These are phyloP conservation scores for Curvularia sp. DNA, from an alignment of 2,329 filamentous ascomycete genomes.

Conservation along the genomic window DNA sequence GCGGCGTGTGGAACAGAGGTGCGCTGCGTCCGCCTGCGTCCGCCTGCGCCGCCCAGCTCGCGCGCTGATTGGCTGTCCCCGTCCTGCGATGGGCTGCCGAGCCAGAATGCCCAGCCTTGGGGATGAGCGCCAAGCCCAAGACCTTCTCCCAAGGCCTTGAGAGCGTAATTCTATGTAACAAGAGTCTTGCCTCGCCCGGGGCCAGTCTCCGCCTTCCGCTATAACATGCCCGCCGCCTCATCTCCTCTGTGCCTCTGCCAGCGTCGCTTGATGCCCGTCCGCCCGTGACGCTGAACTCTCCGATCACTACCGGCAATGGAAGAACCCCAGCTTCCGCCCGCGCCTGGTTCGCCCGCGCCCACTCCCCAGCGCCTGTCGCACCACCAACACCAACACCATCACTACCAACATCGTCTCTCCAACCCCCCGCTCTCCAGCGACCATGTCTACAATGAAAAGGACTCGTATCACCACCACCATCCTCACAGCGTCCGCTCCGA, in stretches of 20 bases:
- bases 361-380: constrained; percentile 25
- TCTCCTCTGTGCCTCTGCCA: constrained; percentile 24
- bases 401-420: no score
- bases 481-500: constrained; percentile 21
- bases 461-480: constrained; percentile 24
- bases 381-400: background rate
- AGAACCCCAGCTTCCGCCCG: constrained; percentile 42
- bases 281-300: constrained; percentile 27
- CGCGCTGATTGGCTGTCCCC: constrained; percentile 33
- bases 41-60: constrained; percentile 5
- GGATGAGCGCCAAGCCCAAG: constrained; percentile 42
- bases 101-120: constrained; percentile 38
- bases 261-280: constrained; percentile 38
- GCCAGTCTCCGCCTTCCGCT: constrained; percentile 34
- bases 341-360: constrained; percentile 35
- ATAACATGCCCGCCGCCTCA: constrained; percentile 47
- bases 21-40: constrained; percentile 10
- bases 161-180: constrained; percentile 43
- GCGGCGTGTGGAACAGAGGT: constrained; percentile 20
- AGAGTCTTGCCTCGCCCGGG: constrained; percentile 46
- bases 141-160: constrained; percentile 42
- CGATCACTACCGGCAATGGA: constrained; percentile 40
- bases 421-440: constrained; percentile 7
- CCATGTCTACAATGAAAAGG: constrained; percentile 37
- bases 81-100: constrained; percentile 25